These are phyloP conservation scores for Crepidotus variabilis DNA, from an alignment of 768 basidiomycete genomes.

Conservation along the genomic window DNA sequence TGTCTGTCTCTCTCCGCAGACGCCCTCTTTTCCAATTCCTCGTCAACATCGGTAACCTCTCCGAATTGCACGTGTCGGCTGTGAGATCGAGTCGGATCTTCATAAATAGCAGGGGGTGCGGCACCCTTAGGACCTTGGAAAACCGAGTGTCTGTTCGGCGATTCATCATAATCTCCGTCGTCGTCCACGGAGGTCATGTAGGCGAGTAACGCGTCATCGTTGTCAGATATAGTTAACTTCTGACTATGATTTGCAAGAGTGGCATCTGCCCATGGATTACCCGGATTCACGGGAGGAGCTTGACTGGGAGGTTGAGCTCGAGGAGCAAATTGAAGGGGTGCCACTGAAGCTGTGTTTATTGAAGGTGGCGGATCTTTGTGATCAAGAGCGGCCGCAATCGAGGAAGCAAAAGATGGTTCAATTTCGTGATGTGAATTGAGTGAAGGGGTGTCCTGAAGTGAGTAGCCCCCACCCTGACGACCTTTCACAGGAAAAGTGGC, in stretches of 20 bases:
- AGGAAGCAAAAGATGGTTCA: slow-evolving; percentile 31
- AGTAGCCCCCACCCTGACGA: slow-evolving; percentile 20
- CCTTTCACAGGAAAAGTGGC: slow-evolving; percentile 63
- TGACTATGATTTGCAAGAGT: slow-evolving; percentile 7
- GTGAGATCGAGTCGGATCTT: slow-evolving; percentile 17
- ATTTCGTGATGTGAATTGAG: slow-evolving; percentile 17
- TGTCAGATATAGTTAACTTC: slow-evolving; percentile 19
- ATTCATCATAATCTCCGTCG: slow-evolving; percentile 5
- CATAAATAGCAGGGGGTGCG: slow-evolving; percentile 3
- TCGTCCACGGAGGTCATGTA: slow-evolving; percentile 33
- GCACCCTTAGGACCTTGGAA: not conserved
- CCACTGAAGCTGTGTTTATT: not conserved
- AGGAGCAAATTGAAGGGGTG: not conserved
- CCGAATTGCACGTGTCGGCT: slow-evolving; percentile 44
- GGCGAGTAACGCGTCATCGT: slow-evolving; percentile 32
- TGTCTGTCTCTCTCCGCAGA: slow-evolving; percentile 14
- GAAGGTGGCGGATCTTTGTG: not conserved
- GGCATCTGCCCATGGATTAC: slow-evolving; percentile 15
- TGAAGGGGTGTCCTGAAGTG: slow-evolving; percentile 26
- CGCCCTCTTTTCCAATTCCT: slow-evolving; percentile 26
- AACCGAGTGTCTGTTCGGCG: not conserved
- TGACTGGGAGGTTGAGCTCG: slow-evolving; percentile 3
- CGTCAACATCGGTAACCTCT: slow-evolving; percentile 34
- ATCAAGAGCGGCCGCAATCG: slow-evolving; percentile 31
- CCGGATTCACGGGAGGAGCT: slow-evolving; percentile 19